Evolutionary conservation across 176 grass and related monocot species (phyloP), one percentile per base, ranked within the genome.

Genomic region (Oryza rufipogon): DNA sequence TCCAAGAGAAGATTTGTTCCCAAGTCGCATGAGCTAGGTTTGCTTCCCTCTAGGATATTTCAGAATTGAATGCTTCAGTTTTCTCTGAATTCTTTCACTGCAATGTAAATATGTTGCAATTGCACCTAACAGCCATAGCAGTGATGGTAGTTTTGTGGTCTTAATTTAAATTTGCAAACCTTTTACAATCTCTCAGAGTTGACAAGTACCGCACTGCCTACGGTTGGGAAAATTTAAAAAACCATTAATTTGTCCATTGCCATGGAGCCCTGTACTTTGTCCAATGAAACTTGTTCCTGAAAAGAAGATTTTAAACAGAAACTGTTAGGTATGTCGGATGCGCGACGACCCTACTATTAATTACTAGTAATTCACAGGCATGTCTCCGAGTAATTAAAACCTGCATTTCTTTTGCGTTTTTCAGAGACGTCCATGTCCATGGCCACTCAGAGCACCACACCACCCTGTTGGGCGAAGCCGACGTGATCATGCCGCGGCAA

Each of bases 361-460:
- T 64, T 15, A 4, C 39, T 41, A 41, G 39, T 56, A 58, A 20
- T 20, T 58, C 20, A 19, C 45, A 12, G 7, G 17, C 5, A 63
- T 58, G 54, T 20, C 54, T n/a, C 54, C 54, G 0, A 58, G 17
- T 58, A 20, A 58, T 58, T 58, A 58, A 58, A 58, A 58, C 19
- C 54, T n/a, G 54, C 0, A 23, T 38, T 80, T 39, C 30, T 33
- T 51, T 54, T 15, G 54, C 46, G 14, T 7, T 8, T 41, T 12
- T 20, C 20, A 11, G 77, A 70, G 70, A 64, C 16, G 87, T 85
- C 76, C 28, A 60, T 64, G 20, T 80, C 87, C 48, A 75, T 75
- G 81, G 28, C 82, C 81, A 84, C 52, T 75, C 61, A 69, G 66
- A 75, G 30, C 75, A 74, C 80, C 76, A 75, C 76, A 80, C 47